Conservation (phyloP, 352 stramenopile genomes). For the Phytophthora citricola region DNA sequence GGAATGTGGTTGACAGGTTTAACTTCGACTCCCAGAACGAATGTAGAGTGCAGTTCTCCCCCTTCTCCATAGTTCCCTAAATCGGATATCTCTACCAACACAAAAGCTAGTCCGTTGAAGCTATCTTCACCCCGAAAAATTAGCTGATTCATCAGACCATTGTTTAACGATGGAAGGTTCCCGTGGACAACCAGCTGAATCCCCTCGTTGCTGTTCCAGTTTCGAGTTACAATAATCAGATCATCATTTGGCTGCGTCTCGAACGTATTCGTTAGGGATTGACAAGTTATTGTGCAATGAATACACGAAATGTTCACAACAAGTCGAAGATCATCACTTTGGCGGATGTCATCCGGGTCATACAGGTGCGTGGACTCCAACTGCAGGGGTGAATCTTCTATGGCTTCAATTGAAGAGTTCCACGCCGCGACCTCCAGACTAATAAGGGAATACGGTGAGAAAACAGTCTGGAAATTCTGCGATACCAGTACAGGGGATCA, state of each 20-base stretch:
- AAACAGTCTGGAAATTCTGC: constrained; percentile 35
- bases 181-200: constrained; percentile 36
- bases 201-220: constrained; percentile 16
- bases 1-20: constrained; percentile 45
- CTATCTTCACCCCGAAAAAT: constrained; percentile 38
- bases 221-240: constrained; percentile 17
- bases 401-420: constrained; percentile 34
- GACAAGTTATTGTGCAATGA: constrained; percentile 39
- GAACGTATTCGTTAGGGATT: constrained; percentile 1
- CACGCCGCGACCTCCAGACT: constrained; percentile 9
- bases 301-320: constrained; percentile 51
- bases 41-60: constrained; percentile 29
- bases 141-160: constrained; percentile 43
- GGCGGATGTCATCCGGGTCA: constrained; percentile 30
- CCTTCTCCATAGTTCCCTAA: constrained; percentile 46
- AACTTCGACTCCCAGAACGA: constrained; percentile 48
- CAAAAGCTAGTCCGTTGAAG: constrained; percentile 44
- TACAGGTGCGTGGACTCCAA: constrained; percentile 34
- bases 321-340: constrained; percentile 29
- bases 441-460: constrained; percentile 1
- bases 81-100: constrained; percentile 53
- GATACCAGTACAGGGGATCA: constrained; percentile 44
- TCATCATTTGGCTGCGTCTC: constrained; percentile 14
- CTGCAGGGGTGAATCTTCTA: constrained; percentile 40
- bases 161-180: constrained; percentile 42